Evolutionary conservation across 768 basidiomycete species (phyloP), one percentile per base, ranked within the genome.

Genomic region (Paxillus involutus): DNA sequence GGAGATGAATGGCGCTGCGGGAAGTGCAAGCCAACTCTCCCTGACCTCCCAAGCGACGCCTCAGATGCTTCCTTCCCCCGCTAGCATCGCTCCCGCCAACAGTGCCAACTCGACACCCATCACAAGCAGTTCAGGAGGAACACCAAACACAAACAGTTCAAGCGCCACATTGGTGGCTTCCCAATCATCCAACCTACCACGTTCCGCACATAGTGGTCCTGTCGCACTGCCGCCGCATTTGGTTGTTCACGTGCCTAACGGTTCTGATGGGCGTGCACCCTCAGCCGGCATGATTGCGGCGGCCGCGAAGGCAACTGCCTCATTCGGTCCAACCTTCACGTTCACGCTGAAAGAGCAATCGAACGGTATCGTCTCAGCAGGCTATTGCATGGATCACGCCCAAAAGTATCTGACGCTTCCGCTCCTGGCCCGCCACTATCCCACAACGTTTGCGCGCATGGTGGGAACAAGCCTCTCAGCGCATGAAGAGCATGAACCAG

Each of bases 91-190:
- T 12, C 75, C 85, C 14, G 75, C 81, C 7, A 84, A 77, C 60
- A 91, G 89, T 62, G 82, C 87, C 49, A 89, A 88, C 59, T 91
- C 89, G 13, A 91, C 89, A 0, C 89, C 89, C 9, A 84, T 81
- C 36, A 82, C 78, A 56, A 67, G 56, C 47, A 80, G 81, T 49
- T 79, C 82, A 45, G 78, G 74, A 33, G 75, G 77, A 35, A 85
- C 86, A 2, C 84, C 84, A 16, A 79, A 75, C 58, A 70, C 75
- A 12, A 63, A 66, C 46, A 69, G 60, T 43, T 59, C 63, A 39
- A 57, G 59, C 44, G 16, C 54, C 40, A 70, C 68, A 0, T 30
- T 62, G 7, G 61, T 66, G 17, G 54, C 62, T 26, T 63, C 65
- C 29, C 67, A 67, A 50, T 44, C 61, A 3, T 69, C 64, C 52